phyloP scores from a whole-genome alignment of 2,329 filamentous ascomycete genomes.

The Dothideomycetes sp. region DNA sequence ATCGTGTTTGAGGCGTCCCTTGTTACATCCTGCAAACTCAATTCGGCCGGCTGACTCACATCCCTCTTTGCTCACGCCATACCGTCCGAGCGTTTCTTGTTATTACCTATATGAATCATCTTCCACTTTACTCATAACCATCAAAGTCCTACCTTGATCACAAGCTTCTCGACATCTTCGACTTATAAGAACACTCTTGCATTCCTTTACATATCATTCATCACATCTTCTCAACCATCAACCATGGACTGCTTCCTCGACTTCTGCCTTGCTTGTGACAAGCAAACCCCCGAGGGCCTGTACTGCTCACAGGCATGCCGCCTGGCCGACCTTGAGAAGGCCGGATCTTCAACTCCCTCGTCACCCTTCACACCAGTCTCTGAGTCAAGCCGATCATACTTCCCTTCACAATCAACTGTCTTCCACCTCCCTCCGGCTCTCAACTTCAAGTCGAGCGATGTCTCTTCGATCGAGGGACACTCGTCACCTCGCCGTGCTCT shows the following conservation, averaged over 20 bases:
- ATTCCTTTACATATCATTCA: background rate
- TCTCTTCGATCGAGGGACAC: slow-evolving; percentile 20
- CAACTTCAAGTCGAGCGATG: slow-evolving; percentile 31
- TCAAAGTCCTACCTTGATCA: slow-evolving; percentile 13
- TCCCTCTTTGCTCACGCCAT: slow-evolving; percentile 14
- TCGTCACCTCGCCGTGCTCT: slow-evolving; percentile 24
- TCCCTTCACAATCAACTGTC: slow-evolving; percentile 20
- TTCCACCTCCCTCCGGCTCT: slow-evolving; percentile 57
- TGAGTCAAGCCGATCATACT: slow-evolving; percentile 11
- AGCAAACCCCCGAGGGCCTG: slow-evolving; percentile 68
- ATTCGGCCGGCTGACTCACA: slow-evolving; percentile 5
- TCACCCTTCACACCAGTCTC: slow-evolving; percentile 21
- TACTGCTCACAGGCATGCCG: slow-evolving; percentile 93
- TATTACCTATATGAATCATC: slow-evolving; percentile 12
- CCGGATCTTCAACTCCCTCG: slow-evolving; percentile 30
- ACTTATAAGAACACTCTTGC: background rate
- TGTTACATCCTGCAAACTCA: slow-evolving; percentile 6
- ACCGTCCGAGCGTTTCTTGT: slow-evolving; percentile 13
- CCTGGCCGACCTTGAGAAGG: slow-evolving; percentile 76
- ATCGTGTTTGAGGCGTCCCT: slow-evolving; percentile 3
- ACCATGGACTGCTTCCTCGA: slow-evolving; percentile 68
- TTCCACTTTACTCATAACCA: slow-evolving; percentile 12
- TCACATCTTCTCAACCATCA: background rate
- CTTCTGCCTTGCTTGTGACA: slow-evolving; percentile 90
- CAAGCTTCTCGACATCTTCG: background rate